Evolutionary conservation across 2,329 filamentous ascomycete species (phyloP), one percentile per base, ranked within the genome.

Genomic region (Shiraia sp.): DNA sequence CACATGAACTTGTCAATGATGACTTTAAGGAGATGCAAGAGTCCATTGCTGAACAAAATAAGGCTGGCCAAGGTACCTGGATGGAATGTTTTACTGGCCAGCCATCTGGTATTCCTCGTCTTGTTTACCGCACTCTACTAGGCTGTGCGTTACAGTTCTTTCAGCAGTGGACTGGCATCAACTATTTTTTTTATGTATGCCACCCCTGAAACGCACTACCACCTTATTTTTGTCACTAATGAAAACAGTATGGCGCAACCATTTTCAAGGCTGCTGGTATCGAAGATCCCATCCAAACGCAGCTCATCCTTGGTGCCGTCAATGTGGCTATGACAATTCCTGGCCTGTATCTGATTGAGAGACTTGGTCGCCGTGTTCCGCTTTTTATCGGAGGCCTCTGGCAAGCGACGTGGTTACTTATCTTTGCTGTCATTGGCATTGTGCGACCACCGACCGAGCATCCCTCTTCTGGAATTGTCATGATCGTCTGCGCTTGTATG

Each of bases 401-500:
- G 83, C 85, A 87, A 72, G 79, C 81, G 27, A 66, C 72, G 3
- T 87, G 82, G 75, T 76, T 87, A 36, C 70, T 84, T 25, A 71
- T 89, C 45, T 87, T 86, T 59, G 62, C 61, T 16, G 48, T 63
- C 27, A 55, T 63, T 12, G 62, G 62, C 30, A 55, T 83, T 80
- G 59, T 58, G 4, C 49, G 55, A 15, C 62, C 59, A 4, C 62
- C 63, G 2, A 61, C 51, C 4, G 57, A 68, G n/a, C 35, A 65
- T 40, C 33, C 68, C 8, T 65, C 71, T 1, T 75, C 81, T 10
- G 85, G 85, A 9, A 80, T 82, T 5, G 77, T 84, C 46, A 84
- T 89, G 79, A 87, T 90, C 52, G 81, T 86, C 8, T 81, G 85
- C 39, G 82, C 85, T 2, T 87, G 82, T 67, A 80, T 89, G 73